Evolutionary conservation across 208 protist genomes (phyloP).

Genomic region (Crithidia fasciculata): DNA sequence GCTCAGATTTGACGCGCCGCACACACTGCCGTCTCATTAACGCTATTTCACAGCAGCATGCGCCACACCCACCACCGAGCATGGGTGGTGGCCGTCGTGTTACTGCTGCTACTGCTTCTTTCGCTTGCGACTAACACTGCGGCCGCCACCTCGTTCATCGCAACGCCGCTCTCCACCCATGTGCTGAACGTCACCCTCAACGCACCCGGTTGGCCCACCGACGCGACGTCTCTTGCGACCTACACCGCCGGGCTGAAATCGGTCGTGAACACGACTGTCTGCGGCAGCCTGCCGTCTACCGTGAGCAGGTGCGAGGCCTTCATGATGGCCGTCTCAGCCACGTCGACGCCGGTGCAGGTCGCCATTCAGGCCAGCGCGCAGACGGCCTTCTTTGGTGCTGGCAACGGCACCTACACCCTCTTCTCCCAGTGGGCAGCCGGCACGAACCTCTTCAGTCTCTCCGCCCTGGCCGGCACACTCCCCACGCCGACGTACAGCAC

Average conservation of each 20-base stretch:
- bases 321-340: conserved; percentile 30
- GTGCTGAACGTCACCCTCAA: conserved; percentile 47
- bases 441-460: conserved; percentile 15
- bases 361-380: conserved; percentile 33
- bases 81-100: background rate
- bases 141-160: background rate
- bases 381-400: conserved; percentile 17
- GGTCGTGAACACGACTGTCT: conserved; percentile 40
- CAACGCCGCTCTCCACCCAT: conserved; percentile 33
- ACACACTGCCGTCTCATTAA: too few species aligned
- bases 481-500: conserved; percentile 22
- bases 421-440: conserved; percentile 44
- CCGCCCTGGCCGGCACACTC: conserved; percentile 27
- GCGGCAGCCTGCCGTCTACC: conserved; percentile 15
- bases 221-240: conserved; percentile 38
- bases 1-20: too few species aligned
- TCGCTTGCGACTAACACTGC: background rate
- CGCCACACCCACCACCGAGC: background rate
- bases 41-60: background rate
- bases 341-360: conserved; percentile 47
- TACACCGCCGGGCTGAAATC: conserved; percentile 8
- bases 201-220: conserved; percentile 29
- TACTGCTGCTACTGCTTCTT: background rate
- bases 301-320: conserved; percentile 41
- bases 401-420: conserved; percentile 25